These are phyloP conservation scores for Cystobasidiaceae sp. DNA, from an alignment of 1,284 basidiomycete species.

Conservation along the genomic window DNA sequence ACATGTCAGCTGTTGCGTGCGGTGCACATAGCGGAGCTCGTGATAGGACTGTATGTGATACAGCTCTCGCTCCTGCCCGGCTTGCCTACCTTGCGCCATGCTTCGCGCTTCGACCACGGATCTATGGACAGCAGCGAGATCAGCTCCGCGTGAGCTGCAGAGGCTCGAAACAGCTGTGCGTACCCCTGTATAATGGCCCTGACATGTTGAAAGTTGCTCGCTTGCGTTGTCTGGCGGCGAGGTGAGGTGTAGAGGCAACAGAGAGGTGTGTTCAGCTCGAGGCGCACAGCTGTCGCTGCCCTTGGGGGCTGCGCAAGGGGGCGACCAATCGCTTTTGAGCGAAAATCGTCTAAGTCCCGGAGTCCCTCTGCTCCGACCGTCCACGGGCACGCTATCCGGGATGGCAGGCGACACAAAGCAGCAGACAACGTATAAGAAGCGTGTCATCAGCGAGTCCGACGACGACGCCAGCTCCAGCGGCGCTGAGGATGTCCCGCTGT, in stretches of 20 bases:
- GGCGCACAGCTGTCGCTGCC: no score
- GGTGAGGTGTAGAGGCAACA: no score
- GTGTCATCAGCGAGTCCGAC: slow-evolving; percentile 35
- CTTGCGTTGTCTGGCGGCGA: no score
- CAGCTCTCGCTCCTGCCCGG: not conserved
- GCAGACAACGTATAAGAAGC: slow-evolving; percentile 31
- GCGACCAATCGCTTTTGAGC: not conserved
- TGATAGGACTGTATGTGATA: not conserved
- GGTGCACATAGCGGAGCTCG: not conserved
- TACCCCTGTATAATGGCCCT: not conserved
- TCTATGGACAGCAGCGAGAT: slow-evolving; percentile 50
- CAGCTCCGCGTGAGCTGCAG: not conserved
- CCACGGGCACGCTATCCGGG: slow-evolving; percentile 2
- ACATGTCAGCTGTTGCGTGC: not conserved
- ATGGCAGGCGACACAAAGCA: slow-evolving; percentile 5
- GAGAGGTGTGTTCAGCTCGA: no score
- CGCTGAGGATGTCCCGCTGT: slow-evolving; percentile 36
- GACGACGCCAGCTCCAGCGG: slow-evolving; percentile 29
- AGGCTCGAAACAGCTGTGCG: not conserved
- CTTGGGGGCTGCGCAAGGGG: not conserved
- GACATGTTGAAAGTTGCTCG: no score
- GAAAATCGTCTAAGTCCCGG: slow-evolving; percentile 28
- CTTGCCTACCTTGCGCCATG: slow-evolving; percentile 65
- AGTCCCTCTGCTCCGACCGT: slow-evolving; percentile 11
- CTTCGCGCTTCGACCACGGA: slow-evolving; percentile 88